Percentiles rank a stretch among this genome's conserved stretches.
Evolutionary conservation across 768 basidiomycete genomes (phyloP).

Genomic region (Lactifluus subvellereus): DNA sequence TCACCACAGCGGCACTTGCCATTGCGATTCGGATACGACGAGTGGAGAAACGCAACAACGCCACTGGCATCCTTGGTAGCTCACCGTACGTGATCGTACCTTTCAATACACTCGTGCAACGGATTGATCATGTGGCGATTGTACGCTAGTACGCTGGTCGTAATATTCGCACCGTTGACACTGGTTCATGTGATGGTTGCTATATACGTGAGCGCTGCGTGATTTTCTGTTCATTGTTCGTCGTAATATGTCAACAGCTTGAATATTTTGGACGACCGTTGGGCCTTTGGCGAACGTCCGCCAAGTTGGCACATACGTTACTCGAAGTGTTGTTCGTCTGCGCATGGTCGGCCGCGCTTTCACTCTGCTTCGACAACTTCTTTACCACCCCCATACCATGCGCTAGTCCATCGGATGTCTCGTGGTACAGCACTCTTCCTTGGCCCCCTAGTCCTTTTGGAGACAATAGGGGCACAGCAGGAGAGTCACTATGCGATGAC

Average conservation of each 20-base stretch:
- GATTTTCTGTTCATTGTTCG: slow-evolving; percentile 21
- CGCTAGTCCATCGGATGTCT: slow-evolving; percentile 47
- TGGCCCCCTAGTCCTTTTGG: slow-evolving; percentile 40
- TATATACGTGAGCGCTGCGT: slow-evolving; percentile 61
- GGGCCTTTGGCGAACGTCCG: slow-evolving; percentile 87
- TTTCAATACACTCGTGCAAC: slow-evolving; percentile 40
- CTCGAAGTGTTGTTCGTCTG: slow-evolving; percentile 88
- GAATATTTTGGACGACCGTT: slow-evolving; percentile 91
- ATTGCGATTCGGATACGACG: slow-evolving; percentile 71
- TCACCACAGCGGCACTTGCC: slow-evolving; percentile 73
- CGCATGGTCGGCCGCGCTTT: slow-evolving; percentile 87
- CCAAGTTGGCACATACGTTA: slow-evolving; percentile 80
- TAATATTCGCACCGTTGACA: slow-evolving; percentile 81
- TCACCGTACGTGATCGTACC: slow-evolving; percentile 37
- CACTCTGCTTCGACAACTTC: slow-evolving; percentile 86
- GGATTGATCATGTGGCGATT: background rate
- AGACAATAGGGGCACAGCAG: slow-evolving; percentile 40
- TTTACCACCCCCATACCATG: slow-evolving; percentile 85
- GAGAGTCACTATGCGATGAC: slow-evolving; percentile 60
- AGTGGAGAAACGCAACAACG: slow-evolving; percentile 43
- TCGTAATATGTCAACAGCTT: slow-evolving; percentile 42
- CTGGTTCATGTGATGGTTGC: slow-evolving; percentile 80
- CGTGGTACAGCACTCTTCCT: slow-evolving; percentile 73
- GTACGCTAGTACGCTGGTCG: slow-evolving; percentile 60
- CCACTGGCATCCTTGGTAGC: slow-evolving; percentile 72